Conservation (phyloP, 129 eudicot species). For the Tagetes erecta region DNA sequence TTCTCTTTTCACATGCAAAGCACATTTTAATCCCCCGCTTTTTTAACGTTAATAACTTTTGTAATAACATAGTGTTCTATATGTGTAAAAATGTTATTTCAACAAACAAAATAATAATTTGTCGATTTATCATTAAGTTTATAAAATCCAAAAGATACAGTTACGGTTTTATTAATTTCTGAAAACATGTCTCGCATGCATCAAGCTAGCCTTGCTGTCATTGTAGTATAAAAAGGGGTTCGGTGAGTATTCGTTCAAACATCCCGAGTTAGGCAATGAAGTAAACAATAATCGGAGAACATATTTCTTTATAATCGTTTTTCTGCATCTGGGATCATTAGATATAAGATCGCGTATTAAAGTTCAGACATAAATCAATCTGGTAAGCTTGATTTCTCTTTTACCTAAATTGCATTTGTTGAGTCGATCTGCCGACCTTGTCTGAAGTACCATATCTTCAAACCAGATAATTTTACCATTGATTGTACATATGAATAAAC, state of each 20-base stretch:
- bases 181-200: neutral
- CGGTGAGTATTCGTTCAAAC: neutral
- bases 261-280: neutral
- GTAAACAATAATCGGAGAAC: neutral
- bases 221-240: neutral
- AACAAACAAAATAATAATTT: too few species aligned
- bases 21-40: too few species aligned
- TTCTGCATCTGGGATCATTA: neutral
- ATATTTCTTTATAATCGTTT: neutral
- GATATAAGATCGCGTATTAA: neutral
- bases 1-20: too few species aligned
- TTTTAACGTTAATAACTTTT: too few species aligned
- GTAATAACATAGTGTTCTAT: too few species aligned
- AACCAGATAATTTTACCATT: neutral
- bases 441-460: neutral
- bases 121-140: neutral
- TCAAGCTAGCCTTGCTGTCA: neutral
- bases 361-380: neutral
- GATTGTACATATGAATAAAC: neutral
- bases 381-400: constrained; percentile 17
- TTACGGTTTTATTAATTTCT: neutral
- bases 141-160: neutral
- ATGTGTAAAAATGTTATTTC: too few species aligned
- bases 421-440: too few species aligned
- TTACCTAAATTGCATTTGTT: neutral